Base-by-base conservation (phyloP, 73 alveolate species). In the Tetrahymena elliotti region DNA sequence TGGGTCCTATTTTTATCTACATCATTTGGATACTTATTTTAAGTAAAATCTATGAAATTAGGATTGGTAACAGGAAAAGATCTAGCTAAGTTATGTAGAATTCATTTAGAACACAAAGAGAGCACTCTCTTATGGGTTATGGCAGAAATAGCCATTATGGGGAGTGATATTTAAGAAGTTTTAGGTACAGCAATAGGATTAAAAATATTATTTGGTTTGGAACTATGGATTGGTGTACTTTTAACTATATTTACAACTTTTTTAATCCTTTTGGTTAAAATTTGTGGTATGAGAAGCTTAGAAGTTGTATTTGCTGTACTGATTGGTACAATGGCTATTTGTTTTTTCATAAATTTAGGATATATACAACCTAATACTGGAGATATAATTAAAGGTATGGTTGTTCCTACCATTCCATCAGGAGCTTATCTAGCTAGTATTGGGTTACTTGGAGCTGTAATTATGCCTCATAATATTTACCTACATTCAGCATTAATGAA, bases 61-160 rank as follows among this genome's bases (percentile, higher is more conserved):
- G 99, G 98, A 18, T 83, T 96, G 84, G 99, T 97, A 41, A 97
- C 99, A 83, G 96, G 97, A 83, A 68, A 94, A 47, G 97, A 97
- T 94, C 84, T 97, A 52, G 99, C 99, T 5, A 94, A 93, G 84
- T 83, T 93, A 33, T 97, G 99, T 68, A 94, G 98, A 33, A 96
- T 94, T 38, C 96, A 94, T 92, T 97, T 94, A 94, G 88, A 97
- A 0, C 94, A 96, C 31, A 97, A 95, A 24, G 93, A 95, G 24
- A 83, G 97, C 20, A 18, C 82, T 40, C 94, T 96, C 22, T 96
- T 97, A 20, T 97, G 98, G 98, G 33, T 95, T 15, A 97, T 97
- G 99, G 96, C 99, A 8, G 99, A 97, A 94, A 84, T 97, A 27
- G 99, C 99, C 12, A 97, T 97, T 35, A 97, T 97, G 84, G 99